Base-by-base conservation (phyloP, 176 grass and related monocot species). In the Tillandsia leiboldiana region DNA sequence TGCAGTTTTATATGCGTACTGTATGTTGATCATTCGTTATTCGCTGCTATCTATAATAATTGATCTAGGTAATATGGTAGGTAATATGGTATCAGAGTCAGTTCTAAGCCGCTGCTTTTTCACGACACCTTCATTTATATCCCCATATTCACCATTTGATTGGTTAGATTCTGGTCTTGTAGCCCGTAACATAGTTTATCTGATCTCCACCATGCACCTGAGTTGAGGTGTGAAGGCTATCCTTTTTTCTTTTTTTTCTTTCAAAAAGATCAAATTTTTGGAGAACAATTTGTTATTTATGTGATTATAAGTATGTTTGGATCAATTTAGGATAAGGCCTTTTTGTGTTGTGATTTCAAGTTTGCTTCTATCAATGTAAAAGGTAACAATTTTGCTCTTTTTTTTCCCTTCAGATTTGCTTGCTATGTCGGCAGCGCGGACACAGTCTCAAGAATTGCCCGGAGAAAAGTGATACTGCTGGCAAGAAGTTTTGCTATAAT, bases 371-470 rank as follows among this genome's bases (percentile, higher is more conserved):
- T 70, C 52, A 20, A 64, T 68, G 66, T 74, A 22, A 11, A 72
- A 17, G 49, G 27, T 51, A 56, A 54, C 22, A 48, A 22, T 72
- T 8, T 70, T 58, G 27, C 28, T 48, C 56, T 12, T 11, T 62
- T 0, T 9, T 54, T 33, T 64, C 73, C 1, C 48, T 87, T 12
- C 75, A 96, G 92, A 97, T 92, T 49, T 97, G 93, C 68, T 90
- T 97, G 79, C 85, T 80, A 57, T 97, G 93, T 71, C 70, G 93
- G 62, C 82, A 92, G 58, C 66, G 72, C 3, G 93, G 94, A 8
- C 94, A 99, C 69, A 99, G 89, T 51, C 63, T 93, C 59, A 90
- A 99, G 82, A 99, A 93, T 76, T 99, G 94, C 15, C 71, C 90
- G 53, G 87, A 93, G 15, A 93, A 90, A 83, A 77, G 12, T 61